phyloP scores from a whole-genome alignment of 768 basidiomycete species.

The Pleurotus cornucopiae region DNA sequence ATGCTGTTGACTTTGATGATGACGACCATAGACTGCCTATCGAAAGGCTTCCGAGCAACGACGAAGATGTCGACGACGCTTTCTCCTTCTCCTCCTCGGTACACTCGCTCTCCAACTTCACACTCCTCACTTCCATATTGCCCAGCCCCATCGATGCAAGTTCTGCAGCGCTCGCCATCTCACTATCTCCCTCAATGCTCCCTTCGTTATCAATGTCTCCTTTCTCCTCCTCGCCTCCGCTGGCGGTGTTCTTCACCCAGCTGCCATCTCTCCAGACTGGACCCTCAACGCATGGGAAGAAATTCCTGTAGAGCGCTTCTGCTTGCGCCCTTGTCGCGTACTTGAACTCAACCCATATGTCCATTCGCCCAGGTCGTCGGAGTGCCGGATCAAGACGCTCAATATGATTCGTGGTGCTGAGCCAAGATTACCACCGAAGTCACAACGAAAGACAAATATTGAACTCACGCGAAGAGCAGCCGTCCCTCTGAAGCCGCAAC shows the following conservation, averaged over 20 bases:
- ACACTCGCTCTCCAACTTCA: slow-evolving; percentile 14
- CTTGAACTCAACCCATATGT: slow-evolving; percentile 90
- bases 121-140: slow-evolving; percentile 7
- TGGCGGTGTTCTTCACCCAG: not conserved
- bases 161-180: slow-evolving; percentile 11
- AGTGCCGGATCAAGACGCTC: slow-evolving; percentile 88
- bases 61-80: slow-evolving; percentile 27
- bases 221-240: not conserved
- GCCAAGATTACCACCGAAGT: not conserved
- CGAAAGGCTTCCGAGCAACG: not conserved
- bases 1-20: slow-evolving; percentile 32
- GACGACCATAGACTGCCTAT: slow-evolving; percentile 30
- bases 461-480: slow-evolving; percentile 80
- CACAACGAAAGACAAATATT: not conserved
- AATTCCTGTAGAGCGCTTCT: slow-evolving; percentile 83
- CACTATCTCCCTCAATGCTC: slow-evolving; percentile 27
- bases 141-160: slow-evolving; percentile 9
- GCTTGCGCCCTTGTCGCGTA: slow-evolving; percentile 84
- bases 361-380: slow-evolving; percentile 89
- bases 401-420: slow-evolving; percentile 86
- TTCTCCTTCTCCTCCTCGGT: slow-evolving; percentile 13
- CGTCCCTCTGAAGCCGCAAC: slow-evolving; percentile 86
- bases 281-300: slow-evolving; percentile 59
- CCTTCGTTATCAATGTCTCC: slow-evolving; percentile 30
- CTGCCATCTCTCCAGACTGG: slow-evolving; percentile 3